Evolutionary conservation across 2,329 filamentous ascomycete genomes (phyloP).

Genomic region (Penicillium expansum): DNA sequence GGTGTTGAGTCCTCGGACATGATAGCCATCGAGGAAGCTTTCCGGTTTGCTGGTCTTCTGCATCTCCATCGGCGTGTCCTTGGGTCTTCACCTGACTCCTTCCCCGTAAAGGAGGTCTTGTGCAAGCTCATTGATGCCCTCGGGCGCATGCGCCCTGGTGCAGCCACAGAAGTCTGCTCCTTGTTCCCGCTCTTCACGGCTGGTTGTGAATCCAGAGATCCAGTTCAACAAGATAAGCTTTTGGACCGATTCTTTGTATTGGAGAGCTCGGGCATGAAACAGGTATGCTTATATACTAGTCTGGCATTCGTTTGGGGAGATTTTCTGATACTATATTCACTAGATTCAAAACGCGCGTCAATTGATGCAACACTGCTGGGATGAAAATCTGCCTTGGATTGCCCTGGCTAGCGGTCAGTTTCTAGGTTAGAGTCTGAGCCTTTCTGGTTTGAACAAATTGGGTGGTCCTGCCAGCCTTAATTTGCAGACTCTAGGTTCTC

Average conservation of each 20-base stretch:
- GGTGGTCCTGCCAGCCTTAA: not conserved
- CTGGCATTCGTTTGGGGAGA: too few species aligned
- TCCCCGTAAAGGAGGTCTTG: constrained; percentile 63
- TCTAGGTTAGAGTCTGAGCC: constrained; percentile 28
- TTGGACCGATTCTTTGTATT: constrained; percentile 64
- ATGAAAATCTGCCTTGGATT: constrained; percentile 39
- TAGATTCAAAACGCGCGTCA: constrained; percentile 43
- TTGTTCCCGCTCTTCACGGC: constrained; percentile 82
- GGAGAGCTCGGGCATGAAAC: constrained; percentile 72
- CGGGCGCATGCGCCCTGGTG: constrained; percentile 61
- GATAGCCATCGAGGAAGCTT: constrained; percentile 70
- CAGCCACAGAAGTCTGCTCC: constrained; percentile 70
- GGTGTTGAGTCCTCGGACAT: constrained; percentile 47
- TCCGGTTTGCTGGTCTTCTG: constrained; percentile 74
- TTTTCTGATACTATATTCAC: not conserved
- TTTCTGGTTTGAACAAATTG: not conserved
- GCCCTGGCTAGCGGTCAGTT: constrained; percentile 41
- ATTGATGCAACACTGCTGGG: constrained; percentile 43
- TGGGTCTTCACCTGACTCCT: constrained; percentile 56
- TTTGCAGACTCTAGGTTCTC: not conserved
- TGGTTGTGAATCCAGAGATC: constrained; percentile 66
- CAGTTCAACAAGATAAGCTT: constrained; percentile 58
- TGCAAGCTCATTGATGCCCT: constrained; percentile 62
- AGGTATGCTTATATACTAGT: constrained; percentile 50
- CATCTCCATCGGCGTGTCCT: constrained; percentile 73